Evolutionary conservation across 2,329 filamentous ascomycete genomes (phyloP).

Genomic region (Falciphora oryzae): DNA sequence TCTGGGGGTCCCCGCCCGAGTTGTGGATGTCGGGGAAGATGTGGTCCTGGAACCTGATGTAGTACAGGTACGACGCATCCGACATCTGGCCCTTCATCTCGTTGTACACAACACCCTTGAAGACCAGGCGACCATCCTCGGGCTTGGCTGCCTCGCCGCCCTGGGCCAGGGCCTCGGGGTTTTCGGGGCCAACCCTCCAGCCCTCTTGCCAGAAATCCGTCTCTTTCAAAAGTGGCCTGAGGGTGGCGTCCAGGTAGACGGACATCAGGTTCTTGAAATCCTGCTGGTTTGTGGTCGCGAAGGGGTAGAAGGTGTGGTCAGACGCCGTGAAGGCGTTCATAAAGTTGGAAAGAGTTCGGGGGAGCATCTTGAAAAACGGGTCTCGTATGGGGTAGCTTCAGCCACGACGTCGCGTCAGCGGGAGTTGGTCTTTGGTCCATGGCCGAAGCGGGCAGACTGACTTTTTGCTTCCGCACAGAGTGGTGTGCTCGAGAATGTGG

Average conservation of each 20-base stretch:
- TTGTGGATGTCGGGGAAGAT: conserved; percentile 94
- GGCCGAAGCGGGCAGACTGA: conserved; percentile 32
- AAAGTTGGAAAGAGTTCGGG: conserved; percentile 95
- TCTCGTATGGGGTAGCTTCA: conserved; percentile 89
- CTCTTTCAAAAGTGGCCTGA: conserved; percentile 82
- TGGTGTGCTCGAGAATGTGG: conserved; percentile 97
- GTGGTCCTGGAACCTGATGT: conserved; percentile 90
- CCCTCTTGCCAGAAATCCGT: conserved; percentile 95
- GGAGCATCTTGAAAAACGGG: conserved; percentile 99
- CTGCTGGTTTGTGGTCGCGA: conserved; percentile 91
- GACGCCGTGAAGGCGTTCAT: conserved; percentile 99
- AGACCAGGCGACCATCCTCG: conserved; percentile 68
- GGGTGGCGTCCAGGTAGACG: conserved; percentile 91
- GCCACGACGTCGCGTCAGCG: neutral
- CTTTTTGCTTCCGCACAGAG: conserved; percentile 91
- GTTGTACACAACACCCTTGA: conserved; percentile 98
- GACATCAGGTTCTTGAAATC: conserved; percentile 96
- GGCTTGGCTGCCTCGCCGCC: conserved; percentile 35
- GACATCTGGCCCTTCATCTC: conserved; percentile 99
- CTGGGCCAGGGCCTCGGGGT: conserved; percentile 56
- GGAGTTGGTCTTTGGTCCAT: neutral
- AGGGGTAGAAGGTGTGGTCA: conserved; percentile 96
- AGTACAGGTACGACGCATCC: conserved; percentile 92
- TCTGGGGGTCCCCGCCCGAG: conserved; percentile 91
- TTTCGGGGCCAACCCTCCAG: conserved; percentile 92